Evolutionary conservation across 805 yeast species (phyloP), one percentile per base, ranked within the genome.

Genomic region (Barnettozyma pratensis): DNA sequence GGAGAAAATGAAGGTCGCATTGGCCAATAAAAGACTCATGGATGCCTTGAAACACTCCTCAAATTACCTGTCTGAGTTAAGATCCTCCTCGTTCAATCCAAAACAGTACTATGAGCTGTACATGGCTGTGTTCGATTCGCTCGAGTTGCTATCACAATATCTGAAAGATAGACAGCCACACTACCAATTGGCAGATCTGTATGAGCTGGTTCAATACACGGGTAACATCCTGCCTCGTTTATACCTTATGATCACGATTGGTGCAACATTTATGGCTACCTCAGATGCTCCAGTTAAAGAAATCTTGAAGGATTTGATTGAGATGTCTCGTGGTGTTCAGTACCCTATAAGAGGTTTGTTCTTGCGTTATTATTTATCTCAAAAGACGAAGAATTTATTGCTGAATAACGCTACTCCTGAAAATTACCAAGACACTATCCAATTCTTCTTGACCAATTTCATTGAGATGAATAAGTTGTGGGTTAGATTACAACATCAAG

Each of bases 381-480:
- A 92, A 63, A 73, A 91, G 56, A 85, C 88, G 12, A 85, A 90
- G 54, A 62, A 58, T 43, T 54, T 70, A 26, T 51, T 72, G n/a
- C 19, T 47, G 32, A 47, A 47, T 30, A 44, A 40, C 31, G 39
- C 45, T 3, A 44, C 50, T 27, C 69, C 72, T 5, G 55, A 54
- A 9, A 59, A 60, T 26, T 54, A 84, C 43, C 70, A 76, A 42
- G 90, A 85, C 53, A 81, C 91, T 3, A 85, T 89, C 39, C 81
- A 83, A 49, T 92, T 91, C 61, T 78, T 91, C 35, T 75, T 88
- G 45, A 80, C 87, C 19, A 94, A 94, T 64, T 94, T 94, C 64
- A 82, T 92, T 49, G 99, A 94, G 65, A 94, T 94, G 99, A 94
- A 94, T 71, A 94, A 94, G 66, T 73, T 94, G 42, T 94, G 99